Conservation (phyloP, 495 filamentous ascomycete genomes). For the Penicillium desertorum region DNA sequence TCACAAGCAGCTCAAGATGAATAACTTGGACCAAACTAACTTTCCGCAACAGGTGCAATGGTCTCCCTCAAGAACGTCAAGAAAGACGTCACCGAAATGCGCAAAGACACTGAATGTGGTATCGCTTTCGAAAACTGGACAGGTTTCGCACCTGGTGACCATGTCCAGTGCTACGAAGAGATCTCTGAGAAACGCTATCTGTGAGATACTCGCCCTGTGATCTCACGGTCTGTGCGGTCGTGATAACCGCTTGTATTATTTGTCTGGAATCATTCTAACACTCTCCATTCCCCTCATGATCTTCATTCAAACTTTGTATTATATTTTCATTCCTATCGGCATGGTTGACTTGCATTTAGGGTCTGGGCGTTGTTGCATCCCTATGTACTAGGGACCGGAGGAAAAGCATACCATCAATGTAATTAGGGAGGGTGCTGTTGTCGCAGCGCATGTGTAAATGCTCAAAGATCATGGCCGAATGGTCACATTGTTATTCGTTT, state of each 20-base stretch:
- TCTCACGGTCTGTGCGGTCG: conserved; percentile 5
- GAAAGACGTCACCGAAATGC: conserved; percentile 84
- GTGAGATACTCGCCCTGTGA: conserved; percentile 18
- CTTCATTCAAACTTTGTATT: conserved; percentile 13
- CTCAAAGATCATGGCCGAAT: background rate
- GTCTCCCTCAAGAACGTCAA: conserved; percentile 85
- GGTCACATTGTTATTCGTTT: background rate
- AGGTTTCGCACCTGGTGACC: conserved; percentile 76
- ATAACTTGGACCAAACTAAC: conserved; percentile 7
- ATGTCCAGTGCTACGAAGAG: conserved; percentile 84
- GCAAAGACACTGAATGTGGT: conserved; percentile 90
- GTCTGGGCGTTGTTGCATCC: conserved; percentile 23
- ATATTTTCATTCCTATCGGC: conserved; percentile 15
- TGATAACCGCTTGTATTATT: conserved; percentile 22
- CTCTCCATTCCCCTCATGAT: conserved; percentile 13
- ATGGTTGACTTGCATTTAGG: conserved; percentile 20
- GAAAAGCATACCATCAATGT: conserved; percentile 10
- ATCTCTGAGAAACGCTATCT: conserved; percentile 64
- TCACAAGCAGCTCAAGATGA: background rate
- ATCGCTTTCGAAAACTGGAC: conserved; percentile 80
- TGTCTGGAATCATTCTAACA: conserved; percentile 9
- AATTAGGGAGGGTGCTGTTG: conserved; percentile 4
- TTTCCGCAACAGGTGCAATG: conserved; percentile 58
- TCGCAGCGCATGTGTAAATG: conserved; percentile 3
- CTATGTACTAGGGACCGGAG: background rate